Base-by-base conservation (phyloP, 1,139 yeast genomes). In the Kodamaea fungicola region DNA sequence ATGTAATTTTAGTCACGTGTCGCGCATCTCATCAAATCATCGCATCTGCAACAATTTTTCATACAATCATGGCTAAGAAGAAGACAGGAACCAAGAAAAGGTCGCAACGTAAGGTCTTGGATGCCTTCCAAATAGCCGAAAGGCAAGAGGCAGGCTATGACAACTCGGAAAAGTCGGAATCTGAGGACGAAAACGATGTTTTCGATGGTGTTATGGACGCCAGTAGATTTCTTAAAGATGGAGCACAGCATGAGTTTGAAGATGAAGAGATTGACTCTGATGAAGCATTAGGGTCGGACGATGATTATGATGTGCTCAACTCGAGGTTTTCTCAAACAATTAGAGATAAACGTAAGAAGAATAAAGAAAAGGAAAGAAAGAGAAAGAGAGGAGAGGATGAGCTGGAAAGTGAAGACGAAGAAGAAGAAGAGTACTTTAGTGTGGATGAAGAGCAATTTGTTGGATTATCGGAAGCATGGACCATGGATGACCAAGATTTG, bases 401-500 rank as follows among this genome's bases (percentile, higher is more conserved):
- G 8, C 42, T 41, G 8, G 45, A 41, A 6, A 38, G 44, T 28
- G 54, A 50, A 24, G 40, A 37, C n/a, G 30, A 24, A 8, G 50
- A 46, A 4, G 67, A 12, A 78, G 65, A 37, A 70, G 71, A 8
- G 60, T 81, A 76, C 46, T 65, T 62, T 33, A 76, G 82, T 51
- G 59, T 77, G 34, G 96, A 89, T 51, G 96, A 87, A 55, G 66
- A 64, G 27, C 85, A 87, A 49, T 68, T 89, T 42, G 76, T 85
- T 38, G 76, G 95, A 0, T 67, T 89, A 33, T 84, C 95, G 6
- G 89, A 83, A 49, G 90, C 87, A 5, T 89, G 96, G 96, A 97
- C 85, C 57, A 59, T 80, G 65, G 95, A 86, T 55, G 89, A 80
- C 26, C 62, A 58, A 31, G 83, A 76, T 42, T 55, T 62, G 43